phyloP scores from a whole-genome alignment of 805 yeast species.

The Starmerella lactis-condensi region DNA sequence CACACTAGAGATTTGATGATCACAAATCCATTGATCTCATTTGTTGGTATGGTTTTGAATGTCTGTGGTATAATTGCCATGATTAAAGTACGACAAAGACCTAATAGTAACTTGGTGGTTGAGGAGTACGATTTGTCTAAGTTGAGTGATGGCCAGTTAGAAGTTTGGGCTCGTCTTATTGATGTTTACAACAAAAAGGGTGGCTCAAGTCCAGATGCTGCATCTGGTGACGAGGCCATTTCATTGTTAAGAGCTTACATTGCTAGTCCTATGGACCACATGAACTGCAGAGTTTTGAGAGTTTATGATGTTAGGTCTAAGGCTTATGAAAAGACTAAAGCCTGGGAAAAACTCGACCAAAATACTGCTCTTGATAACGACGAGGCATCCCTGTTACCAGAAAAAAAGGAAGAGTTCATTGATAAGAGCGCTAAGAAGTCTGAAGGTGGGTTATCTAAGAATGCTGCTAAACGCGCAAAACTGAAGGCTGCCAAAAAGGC shows the following conservation, averaged over 20 bases:
- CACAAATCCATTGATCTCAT: constrained; percentile 15
- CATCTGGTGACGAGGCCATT: constrained; percentile 21
- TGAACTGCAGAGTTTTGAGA: constrained; percentile 21
- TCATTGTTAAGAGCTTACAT: constrained; percentile 21
- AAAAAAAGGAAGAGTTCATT: constrained; percentile 11
- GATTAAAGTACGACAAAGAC: constrained; percentile 15
- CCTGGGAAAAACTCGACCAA: constrained; percentile 21
- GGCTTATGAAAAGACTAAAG: constrained; percentile 19
- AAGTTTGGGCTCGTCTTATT: constrained; percentile 21
- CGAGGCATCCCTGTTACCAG: constrained; percentile 5
- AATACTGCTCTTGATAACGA: constrained; percentile 14
- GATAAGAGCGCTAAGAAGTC: constrained; percentile 8
- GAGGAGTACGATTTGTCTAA: constrained; percentile 19
- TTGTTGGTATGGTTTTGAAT: constrained; percentile 13
- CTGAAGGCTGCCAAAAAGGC: constrained; percentile 18
- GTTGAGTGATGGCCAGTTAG: constrained; percentile 16
- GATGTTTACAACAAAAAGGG: constrained; percentile 19
- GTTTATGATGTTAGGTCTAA: constrained; percentile 18
- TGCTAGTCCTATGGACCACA: constrained; percentile 15
- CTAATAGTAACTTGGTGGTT: constrained; percentile 18
- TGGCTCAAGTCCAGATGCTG: constrained; percentile 19
- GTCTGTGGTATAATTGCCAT: constrained; percentile 16
- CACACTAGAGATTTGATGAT: constrained; percentile 13
- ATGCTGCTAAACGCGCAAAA: constrained; percentile 18
- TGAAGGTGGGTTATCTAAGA: constrained; percentile 17